phyloP scores from a whole-genome alignment of 768 basidiomycete genomes.

The Russula lepida region DNA sequence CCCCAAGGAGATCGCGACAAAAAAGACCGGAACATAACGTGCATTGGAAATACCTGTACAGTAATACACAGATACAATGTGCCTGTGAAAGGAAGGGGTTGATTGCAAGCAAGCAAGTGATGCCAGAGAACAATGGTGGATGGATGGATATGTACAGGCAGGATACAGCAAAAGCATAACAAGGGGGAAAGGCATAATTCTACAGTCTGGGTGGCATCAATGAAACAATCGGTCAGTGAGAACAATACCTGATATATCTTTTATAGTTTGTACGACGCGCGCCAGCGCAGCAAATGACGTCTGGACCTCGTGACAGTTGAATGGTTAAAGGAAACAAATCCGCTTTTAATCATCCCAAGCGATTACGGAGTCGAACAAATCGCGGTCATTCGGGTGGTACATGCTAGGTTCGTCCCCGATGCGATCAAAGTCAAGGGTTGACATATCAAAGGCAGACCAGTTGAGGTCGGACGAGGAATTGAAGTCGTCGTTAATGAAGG shows the following conservation, averaged over 20 bases:
- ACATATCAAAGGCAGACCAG: not conserved
- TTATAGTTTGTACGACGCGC: not conserved
- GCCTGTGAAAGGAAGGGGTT: not conserved
- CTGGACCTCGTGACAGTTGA: not conserved
- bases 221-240: not conserved
- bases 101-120: constrained; percentile 8
- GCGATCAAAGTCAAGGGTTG: not conserved
- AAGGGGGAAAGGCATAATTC: not conserved
- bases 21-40: constrained; percentile 13
- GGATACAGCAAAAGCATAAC: not conserved
- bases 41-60: not conserved
- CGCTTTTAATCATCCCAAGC: constrained; percentile 2
- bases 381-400: not conserved
- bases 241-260: not conserved
- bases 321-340: not conserved
- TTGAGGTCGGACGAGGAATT: not conserved
- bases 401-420: not conserved
- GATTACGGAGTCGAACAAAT: constrained; percentile 2
- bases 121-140: not conserved
- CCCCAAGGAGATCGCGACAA: constrained; percentile 1
- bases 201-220: not conserved
- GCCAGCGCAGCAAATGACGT: not conserved
- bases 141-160: constrained; percentile 4
- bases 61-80: not conserved
- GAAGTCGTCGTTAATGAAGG: not conserved